Conservation (phyloP, 148 eudicot species). For the Fagopyrum tataricum region DNA sequence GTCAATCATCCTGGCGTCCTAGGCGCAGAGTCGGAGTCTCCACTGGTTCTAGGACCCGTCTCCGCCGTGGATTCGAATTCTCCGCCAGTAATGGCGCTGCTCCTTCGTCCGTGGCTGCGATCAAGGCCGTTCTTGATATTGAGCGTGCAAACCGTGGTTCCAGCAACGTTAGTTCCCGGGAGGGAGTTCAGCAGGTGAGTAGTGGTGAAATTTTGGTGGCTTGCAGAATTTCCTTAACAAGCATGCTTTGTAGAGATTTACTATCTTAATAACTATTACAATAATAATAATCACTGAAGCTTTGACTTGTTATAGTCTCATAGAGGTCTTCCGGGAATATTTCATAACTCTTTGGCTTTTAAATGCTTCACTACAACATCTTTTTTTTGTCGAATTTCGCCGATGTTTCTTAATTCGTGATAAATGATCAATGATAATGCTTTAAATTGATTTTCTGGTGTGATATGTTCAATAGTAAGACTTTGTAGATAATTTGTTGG, state of each 20-base stretch:
- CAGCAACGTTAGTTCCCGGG: constrained; percentile 18
- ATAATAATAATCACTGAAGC: not conserved
- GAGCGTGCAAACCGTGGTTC: constrained; percentile 27
- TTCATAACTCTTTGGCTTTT: not conserved
- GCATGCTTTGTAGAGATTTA: not conserved
- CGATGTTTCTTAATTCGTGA: not conserved
- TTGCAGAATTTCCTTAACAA: not conserved
- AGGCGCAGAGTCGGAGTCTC: constrained; percentile 24
- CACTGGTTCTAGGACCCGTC: not conserved
- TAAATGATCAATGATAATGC: not conserved
- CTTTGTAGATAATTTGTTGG: not conserved
- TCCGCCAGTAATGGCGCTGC: constrained; percentile 13
- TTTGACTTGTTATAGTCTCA: not conserved
- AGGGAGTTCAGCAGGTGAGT: constrained; percentile 25
- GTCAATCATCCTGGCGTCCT: constrained; percentile 26
- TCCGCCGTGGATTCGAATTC: constrained; percentile 12
- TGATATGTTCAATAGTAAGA: not conserved
- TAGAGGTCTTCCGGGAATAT: not conserved
- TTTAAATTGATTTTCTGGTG: not conserved
- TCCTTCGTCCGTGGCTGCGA: constrained; percentile 19
- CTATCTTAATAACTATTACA: not conserved
- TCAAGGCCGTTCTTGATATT: constrained; percentile 50
- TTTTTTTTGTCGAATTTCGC: not conserved
- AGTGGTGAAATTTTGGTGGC: not conserved
- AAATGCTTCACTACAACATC: not conserved